phyloP scores from a whole-genome alignment of 2,329 filamentous ascomycete species.

The Colletotrichum higginsianum region DNA sequence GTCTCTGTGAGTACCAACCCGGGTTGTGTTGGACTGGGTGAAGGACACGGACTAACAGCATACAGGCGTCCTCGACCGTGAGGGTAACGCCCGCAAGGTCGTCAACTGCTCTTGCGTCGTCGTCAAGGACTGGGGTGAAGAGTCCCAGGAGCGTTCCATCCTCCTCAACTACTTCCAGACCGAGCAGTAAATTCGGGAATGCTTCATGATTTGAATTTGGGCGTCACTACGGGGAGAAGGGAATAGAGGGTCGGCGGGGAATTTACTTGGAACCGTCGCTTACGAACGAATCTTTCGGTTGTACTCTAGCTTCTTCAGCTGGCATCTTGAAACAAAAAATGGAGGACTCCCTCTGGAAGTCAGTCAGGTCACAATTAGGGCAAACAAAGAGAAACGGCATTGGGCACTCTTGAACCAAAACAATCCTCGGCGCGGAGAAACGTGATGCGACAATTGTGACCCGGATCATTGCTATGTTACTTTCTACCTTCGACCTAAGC shows the following conservation, averaged over 20 bases:
- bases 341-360: constrained; percentile 54
- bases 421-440: constrained; percentile 4
- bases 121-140: constrained; percentile 99
- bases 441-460: constrained; percentile 1
- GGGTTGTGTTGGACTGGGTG: not conserved
- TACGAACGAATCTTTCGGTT: constrained; percentile 53
- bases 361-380: constrained; percentile 52
- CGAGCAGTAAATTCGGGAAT: constrained; percentile 70
- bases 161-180: constrained; percentile 99
- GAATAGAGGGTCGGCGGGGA: constrained; percentile 41
- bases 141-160: constrained; percentile 98
- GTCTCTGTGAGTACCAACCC: constrained; percentile 85
- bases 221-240: constrained; percentile 48
- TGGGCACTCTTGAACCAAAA: constrained; percentile 41
- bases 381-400: constrained; percentile 44
- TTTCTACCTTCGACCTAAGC: constrained; percentile 59
- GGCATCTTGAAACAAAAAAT: constrained; percentile 56
- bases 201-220: constrained; percentile 47
- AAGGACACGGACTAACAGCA: constrained; percentile 48
- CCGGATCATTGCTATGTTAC: constrained; percentile 43
- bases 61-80: constrained; percentile 95
- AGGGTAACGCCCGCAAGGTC: constrained; percentile 99
- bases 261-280: constrained; percentile 32
- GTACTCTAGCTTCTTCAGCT: constrained; percentile 64
- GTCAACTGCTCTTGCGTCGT: constrained; percentile 99